Base-by-base conservation (phyloP, 169 alveolate species). In the Babesia microti region DNA sequence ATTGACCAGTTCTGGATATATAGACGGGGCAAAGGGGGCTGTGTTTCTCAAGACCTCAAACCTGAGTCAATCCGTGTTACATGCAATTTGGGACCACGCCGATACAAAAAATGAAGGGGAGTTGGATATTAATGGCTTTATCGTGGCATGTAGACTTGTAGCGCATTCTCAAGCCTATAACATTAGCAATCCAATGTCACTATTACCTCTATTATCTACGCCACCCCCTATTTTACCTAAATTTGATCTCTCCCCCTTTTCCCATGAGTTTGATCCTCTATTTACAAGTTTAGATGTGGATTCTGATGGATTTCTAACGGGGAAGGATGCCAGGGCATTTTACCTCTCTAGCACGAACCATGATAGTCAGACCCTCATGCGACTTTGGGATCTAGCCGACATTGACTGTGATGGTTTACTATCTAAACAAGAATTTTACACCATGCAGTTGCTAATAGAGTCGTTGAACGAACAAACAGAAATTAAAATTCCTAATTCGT, bases 311-410 rank as follows among this genome's bases (percentile, higher is more conserved):
- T 65, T 32, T 27, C 24, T 65, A 26, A 52, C 24, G 26, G 76
- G 76, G 24, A 45, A 14, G 2, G 63, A 48, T 26, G 69, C 49
- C 32, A 33, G 57, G 39, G 33, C 21, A 39, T 65, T 42, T 44
- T 65, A 65, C 43, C 36, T 36, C 42, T 42, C 15, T 22, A 39
- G 56, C 17, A 42, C 44, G 34, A 50, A 47, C 26, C 52, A 54
- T 15, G 7, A 26, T 29, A 55, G 40, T 14, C 63, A 53, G 11
- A 58, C 53, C 23, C 45, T 65, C 15, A 26, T 55, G 59, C 42
- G 51, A 30, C 30, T 65, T n/a, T 65, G 76, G 76, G 46, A 35
- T 32, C 27, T 65, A 4, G 61, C 76, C 3, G 76, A 65, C 29
- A 29, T 42, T 0, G 76, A 65, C 26, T 21, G 21, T 12, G 76